Conservation (phyloP, 2,329 filamentous ascomycete species). For the Moelleriella libera region DNA sequence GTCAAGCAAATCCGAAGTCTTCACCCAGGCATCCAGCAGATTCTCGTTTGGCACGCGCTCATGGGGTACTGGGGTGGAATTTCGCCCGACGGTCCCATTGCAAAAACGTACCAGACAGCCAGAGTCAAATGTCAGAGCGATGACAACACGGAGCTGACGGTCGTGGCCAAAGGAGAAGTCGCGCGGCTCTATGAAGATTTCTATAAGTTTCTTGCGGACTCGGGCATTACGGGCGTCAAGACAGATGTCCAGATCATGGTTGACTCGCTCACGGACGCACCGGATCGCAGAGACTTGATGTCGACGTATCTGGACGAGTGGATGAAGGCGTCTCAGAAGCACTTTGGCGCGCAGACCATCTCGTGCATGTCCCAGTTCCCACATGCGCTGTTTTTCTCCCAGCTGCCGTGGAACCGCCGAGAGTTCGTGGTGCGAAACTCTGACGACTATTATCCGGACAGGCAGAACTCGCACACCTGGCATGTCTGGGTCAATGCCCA, state of each 20-base stretch:
- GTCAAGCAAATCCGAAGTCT: slow-evolving; percentile 53
- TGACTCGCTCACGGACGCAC: slow-evolving; percentile 57
- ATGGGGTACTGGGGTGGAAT: slow-evolving; percentile 87
- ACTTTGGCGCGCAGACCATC: slow-evolving; percentile 67
- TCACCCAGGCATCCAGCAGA: slow-evolving; percentile 61
- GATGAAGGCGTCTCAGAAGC: slow-evolving; percentile 60
- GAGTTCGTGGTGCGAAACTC: slow-evolving; percentile 70
- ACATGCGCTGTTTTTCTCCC: slow-evolving; percentile 72
- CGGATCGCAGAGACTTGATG: slow-evolving; percentile 57
- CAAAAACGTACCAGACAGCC: slow-evolving; percentile 64
- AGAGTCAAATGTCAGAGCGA: slow-evolving; percentile 42
- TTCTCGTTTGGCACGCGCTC: slow-evolving; percentile 91
- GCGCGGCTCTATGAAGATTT: slow-evolving; percentile 77
- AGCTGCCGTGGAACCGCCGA: slow-evolving; percentile 63
- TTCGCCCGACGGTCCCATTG: slow-evolving; percentile 58
- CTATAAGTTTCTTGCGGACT: slow-evolving; percentile 62
- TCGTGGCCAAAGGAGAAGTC: slow-evolving; percentile 63
- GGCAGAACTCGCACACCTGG: slow-evolving; percentile 75
- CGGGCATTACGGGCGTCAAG: slow-evolving; percentile 78
- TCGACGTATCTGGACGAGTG: slow-evolving; percentile 74
- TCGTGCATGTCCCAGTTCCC: slow-evolving; percentile 93
- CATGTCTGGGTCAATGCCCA: slow-evolving; percentile 92
- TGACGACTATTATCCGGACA: slow-evolving; percentile 81
- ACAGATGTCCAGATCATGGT: slow-evolving; percentile 87
- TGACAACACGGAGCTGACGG: slow-evolving; percentile 34